phyloP scores from a whole-genome alignment of 2,329 filamentous ascomycete species.

The Fusarium haematococcum region DNA sequence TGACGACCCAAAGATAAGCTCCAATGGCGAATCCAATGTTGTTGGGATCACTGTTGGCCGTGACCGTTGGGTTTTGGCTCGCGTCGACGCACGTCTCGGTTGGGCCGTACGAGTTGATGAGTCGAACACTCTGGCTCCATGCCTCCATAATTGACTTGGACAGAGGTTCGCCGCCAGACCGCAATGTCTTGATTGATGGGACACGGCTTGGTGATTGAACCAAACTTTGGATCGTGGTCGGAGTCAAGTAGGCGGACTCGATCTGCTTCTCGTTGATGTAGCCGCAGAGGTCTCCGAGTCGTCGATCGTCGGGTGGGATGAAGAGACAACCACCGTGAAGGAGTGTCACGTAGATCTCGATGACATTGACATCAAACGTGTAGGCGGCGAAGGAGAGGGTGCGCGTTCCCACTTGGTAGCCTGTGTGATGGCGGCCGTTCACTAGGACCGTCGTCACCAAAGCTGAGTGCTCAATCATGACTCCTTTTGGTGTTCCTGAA shows the following conservation, averaged over 20 bases:
- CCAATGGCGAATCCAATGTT: not conserved
- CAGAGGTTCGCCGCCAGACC: not conserved
- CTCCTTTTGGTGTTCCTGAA: slow-evolving; percentile 1
- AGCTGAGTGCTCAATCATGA: not conserved
- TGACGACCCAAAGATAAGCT: not conserved
- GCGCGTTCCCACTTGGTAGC: not conserved
- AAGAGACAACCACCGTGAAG: not conserved
- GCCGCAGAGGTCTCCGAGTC: not conserved
- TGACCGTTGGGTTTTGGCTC: not conserved
- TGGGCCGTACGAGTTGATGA: not conserved
- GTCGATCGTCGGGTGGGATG: not conserved
- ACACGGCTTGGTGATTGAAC: not conserved
- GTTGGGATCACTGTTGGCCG: not conserved
- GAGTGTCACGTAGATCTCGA: not conserved
- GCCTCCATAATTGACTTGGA: not conserved
- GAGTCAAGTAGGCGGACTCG: not conserved
- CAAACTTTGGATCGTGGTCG: not conserved
- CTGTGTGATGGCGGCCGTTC: not conserved
- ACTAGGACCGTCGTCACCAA: not conserved
- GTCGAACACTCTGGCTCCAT: not conserved
- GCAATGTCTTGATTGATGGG: not conserved
- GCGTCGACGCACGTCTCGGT: not conserved
- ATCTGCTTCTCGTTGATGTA: not conserved
- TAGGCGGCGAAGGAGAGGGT: not conserved
- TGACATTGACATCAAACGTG: not conserved